phyloP scores from a whole-genome alignment of 2,329 filamentous ascomycete genomes.

The Colletotrichum liriopes region DNA sequence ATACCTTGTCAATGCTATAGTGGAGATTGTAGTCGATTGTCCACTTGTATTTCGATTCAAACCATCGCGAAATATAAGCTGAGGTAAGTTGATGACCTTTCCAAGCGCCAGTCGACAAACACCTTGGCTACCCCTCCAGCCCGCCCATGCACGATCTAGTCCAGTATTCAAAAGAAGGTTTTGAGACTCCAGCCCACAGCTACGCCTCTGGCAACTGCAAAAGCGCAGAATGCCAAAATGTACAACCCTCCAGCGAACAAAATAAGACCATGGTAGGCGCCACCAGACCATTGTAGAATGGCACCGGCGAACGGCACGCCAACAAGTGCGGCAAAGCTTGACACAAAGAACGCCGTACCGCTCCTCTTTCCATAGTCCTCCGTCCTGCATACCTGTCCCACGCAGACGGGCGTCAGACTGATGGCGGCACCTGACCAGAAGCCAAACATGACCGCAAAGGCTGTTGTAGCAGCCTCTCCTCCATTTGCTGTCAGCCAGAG shows the following conservation, averaged over 20 bases:
- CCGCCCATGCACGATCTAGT: too few relatives aligned
- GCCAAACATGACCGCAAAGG: conserved; percentile 77
- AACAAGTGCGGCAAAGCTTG: conserved; percentile 71
- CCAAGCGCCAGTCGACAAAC: background rate
- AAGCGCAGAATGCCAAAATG: conserved; percentile 56
- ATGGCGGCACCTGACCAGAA: conserved; percentile 81
- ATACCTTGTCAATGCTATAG: too few relatives aligned
- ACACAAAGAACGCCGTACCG: conserved; percentile 79
- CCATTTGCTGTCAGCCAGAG: conserved; percentile 73
- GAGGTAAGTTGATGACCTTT: too few relatives aligned
- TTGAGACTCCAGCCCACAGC: conserved; percentile 44
- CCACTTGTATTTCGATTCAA: too few relatives aligned
- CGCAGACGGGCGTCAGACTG: conserved; percentile 79
- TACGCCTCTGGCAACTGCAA: conserved; percentile 45
- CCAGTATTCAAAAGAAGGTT: background rate
- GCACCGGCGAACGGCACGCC: conserved; percentile 73
- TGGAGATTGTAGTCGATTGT: background rate
- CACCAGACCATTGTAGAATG: conserved; percentile 62
- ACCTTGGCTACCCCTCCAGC: too few relatives aligned
- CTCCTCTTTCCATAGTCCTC: conserved; percentile 80
- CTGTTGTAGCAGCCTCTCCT: conserved; percentile 65
- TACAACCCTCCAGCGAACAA: conserved; percentile 67
- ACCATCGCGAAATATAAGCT: background rate
- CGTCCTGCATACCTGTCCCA: conserved; percentile 79
- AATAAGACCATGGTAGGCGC: conserved; percentile 68